Evolutionary conservation across 345 rosid genomes (phyloP), one percentile per base, ranked within the genome.

Genomic region (Hibiscus syriacus): DNA sequence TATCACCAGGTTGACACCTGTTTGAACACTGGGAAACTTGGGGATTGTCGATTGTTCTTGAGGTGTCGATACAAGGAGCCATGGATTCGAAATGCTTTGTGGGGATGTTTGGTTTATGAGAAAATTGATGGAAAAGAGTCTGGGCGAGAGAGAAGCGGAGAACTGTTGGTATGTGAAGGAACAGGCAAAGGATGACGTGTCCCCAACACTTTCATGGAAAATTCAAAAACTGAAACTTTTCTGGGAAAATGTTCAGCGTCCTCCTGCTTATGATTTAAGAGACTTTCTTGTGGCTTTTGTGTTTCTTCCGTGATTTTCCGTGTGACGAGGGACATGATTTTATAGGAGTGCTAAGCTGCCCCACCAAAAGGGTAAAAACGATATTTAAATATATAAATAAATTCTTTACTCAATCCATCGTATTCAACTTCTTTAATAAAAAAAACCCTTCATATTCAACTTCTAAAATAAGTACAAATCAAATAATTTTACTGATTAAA

Each of bases 31-130:
- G 85, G 55, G 88, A 80, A 74, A 82, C 70, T 32, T 78, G 82
- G 82, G 14, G 84, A 69, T 39, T 65, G 67, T 75, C 79, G 29
- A 80, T 74, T 57, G 81, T 78, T 54, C 84, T 72, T 16, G 83
- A 73, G 59, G 88, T 71, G 75, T 88, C 89, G 36, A 90, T 76
- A 66, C 98, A 90, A 54, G 97, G 58, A 19, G 93, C 87, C 98
- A 92, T 87, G 52, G 84, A 7, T n/a, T n/a, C n/a, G n/a, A n/a
- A n/a, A n/a, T n/a, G n/a, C n/a, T n/a, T n/a, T n/a, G n/a, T n/a
- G 73, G 87, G 74, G 56, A 46, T 1, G 78, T 74, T 61, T 38
- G 5, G 1, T n/a, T n/a, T n/a, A 29, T 30, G 16, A 52, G 69
- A 32, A 59, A 66, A 70, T 5, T 5, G 72, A 72, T 23, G 39